phyloP scores from a whole-genome alignment of 2,329 filamentous ascomycete genomes.

The Penicillium glabrum region DNA sequence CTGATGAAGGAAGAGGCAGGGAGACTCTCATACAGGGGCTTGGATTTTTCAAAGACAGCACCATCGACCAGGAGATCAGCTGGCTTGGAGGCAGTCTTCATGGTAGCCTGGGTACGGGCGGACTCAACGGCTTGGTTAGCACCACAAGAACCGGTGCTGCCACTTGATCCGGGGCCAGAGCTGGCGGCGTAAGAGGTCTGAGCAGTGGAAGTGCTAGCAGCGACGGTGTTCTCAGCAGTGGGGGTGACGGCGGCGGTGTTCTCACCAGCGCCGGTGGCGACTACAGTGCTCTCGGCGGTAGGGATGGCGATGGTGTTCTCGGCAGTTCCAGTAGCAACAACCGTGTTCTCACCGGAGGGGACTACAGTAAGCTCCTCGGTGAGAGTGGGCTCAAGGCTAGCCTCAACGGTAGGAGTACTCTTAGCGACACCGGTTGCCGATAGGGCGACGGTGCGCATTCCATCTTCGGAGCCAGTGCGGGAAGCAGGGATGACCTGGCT shows the following conservation, averaged over 20 bases:
- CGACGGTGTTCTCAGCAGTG: not conserved
- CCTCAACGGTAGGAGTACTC: not conserved
- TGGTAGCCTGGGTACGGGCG: conserved; percentile 58
- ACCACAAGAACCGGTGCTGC: conserved; percentile 18
- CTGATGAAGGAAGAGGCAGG: conserved; percentile 72
- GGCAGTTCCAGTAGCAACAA: conserved; percentile 4
- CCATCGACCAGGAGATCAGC: conserved; percentile 63
- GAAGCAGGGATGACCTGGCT: not conserved
- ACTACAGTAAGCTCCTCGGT: conserved; percentile 1
- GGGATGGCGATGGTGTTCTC: not conserved
- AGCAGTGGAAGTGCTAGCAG: not conserved
- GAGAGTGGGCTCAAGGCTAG: not conserved
- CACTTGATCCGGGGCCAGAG: conserved; percentile 9
- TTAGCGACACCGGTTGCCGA: not conserved
- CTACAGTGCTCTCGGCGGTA: not conserved
- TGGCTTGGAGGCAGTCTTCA: conserved; percentile 63
- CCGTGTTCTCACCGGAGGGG: conserved; percentile 2
- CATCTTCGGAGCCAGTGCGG: conserved; percentile 3
- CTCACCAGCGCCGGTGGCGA: conserved; percentile 7
- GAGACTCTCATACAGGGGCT: conserved; percentile 80
- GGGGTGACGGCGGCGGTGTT: conserved; percentile 1
- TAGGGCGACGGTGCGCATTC: not conserved
- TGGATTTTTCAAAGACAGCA: conserved; percentile 76
- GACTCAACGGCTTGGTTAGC: conserved; percentile 35
- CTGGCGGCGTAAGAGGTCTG: conserved; percentile 2